phyloP scores from a whole-genome alignment of 2,329 filamentous ascomycete genomes.

The Chaetomium globosum region DNA sequence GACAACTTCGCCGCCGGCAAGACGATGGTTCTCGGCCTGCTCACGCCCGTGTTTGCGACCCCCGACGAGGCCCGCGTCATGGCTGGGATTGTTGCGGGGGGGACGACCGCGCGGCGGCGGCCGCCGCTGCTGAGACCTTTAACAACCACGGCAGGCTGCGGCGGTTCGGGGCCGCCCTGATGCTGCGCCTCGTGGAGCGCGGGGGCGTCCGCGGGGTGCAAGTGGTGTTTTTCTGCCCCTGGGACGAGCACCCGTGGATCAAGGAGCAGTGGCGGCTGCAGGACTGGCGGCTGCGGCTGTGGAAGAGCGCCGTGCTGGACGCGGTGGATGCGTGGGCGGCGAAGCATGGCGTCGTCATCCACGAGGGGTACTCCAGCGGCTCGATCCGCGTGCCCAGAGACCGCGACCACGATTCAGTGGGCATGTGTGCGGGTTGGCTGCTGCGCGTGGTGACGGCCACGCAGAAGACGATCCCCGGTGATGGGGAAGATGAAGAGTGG shows the following conservation, averaged over 20 bases:
- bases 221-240: constrained; percentile 11
- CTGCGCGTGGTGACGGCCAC: not conserved
- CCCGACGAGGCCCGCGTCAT: not conserved
- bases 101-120: no score
- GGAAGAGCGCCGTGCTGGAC: not conserved
- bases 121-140: not conserved
- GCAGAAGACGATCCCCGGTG: constrained; percentile 2
- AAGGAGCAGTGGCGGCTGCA: not conserved
- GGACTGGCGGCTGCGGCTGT: constrained; percentile 10
- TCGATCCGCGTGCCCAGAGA: not conserved
- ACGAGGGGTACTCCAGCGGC: constrained; percentile 7
- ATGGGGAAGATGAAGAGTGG: not conserved
- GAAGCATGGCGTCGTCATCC: not conserved
- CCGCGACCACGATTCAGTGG: constrained; percentile 10
- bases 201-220: not conserved
- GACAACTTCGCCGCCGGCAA: constrained; percentile 1
- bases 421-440: constrained; percentile 14
- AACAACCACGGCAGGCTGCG: constrained; percentile 9
- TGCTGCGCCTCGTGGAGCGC: constrained; percentile 3
- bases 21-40: constrained; percentile 4
- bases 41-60: constrained; percentile 6
- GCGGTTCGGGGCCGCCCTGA: constrained; percentile 6
- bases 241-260: constrained; percentile 8
- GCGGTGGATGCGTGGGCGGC: constrained; percentile 2
- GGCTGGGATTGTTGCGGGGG: no score